Conservation (phyloP, 2,329 filamentous ascomycete genomes). For the Calonectria crousiana region DNA sequence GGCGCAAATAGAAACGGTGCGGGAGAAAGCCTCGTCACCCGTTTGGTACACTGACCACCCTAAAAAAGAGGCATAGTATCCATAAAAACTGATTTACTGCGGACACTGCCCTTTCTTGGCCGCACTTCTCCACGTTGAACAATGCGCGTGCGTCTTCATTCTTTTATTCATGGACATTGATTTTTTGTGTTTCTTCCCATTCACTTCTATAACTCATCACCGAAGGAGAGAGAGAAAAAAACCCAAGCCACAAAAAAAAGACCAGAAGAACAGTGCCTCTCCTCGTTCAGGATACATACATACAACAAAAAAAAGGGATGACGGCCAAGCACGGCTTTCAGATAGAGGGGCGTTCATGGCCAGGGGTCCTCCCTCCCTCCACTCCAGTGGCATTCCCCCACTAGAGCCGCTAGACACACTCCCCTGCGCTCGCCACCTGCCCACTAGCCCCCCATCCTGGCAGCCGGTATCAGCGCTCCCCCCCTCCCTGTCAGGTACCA, state of each 20-base stretch:
- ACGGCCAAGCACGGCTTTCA: neutral
- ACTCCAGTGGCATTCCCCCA: neutral
- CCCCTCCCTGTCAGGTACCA: neutral
- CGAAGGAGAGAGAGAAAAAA: neutral
- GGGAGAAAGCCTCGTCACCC: conserved; percentile 9
- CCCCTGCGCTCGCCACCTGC: neutral
- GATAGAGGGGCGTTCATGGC: conserved; percentile 2
- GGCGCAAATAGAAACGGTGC: conserved; percentile 11
- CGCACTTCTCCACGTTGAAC: neutral
- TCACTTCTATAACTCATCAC: neutral
- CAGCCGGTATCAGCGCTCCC: conserved; percentile 6
- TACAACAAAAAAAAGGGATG: neutral
- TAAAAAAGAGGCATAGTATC: neutral
- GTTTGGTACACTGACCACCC: conserved; percentile 6
- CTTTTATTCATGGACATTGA: neutral
- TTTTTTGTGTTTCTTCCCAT: neutral
- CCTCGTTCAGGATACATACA: neutral
- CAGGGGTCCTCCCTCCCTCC: conserved; percentile 6
- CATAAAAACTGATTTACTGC: conserved; percentile 6
- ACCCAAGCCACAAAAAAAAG: neutral
- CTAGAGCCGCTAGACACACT: conserved; percentile 7
- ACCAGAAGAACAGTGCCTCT: too few relatives aligned
- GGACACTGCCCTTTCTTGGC: neutral
- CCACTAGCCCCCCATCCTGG: conserved; percentile 1
- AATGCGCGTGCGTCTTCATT: neutral